These are phyloP conservation scores for Diplodia sapinea DNA, from an alignment of 2,329 filamentous ascomycete genomes.

Conservation along the genomic window DNA sequence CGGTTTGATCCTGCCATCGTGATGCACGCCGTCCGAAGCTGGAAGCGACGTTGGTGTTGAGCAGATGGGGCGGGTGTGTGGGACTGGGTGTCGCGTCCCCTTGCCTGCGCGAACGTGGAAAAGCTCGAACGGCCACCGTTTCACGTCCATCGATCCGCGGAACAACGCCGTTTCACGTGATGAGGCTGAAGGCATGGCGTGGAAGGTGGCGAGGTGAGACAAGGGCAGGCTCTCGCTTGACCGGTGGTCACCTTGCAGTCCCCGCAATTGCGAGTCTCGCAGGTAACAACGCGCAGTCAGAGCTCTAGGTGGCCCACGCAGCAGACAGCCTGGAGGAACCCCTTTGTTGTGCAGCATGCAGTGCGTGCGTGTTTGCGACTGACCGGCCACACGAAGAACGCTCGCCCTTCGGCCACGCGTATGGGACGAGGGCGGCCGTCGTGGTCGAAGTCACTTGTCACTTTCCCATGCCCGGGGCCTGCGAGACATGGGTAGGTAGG, in stretches of 20 bases:
- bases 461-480: constrained; percentile 10
- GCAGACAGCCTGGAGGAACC: not conserved
- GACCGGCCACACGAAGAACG: constrained; percentile 2
- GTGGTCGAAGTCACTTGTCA: constrained; percentile 15
- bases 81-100: not conserved
- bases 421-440: not conserved
- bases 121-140: not conserved
- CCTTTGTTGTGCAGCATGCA: constrained; percentile 22
- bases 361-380: constrained; percentile 10
- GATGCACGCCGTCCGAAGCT: not conserved
- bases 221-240: constrained; percentile 10
- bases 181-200: constrained; percentile 18
- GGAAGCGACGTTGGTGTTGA: not conserved
- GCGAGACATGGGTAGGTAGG: constrained; percentile 14
- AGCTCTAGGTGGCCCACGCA: constrained; percentile 6
- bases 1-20: constrained; percentile 35
- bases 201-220: not conserved
- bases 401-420: not conserved
- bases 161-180: constrained; percentile 7
- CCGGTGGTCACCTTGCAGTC: constrained; percentile 2
- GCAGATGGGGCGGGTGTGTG: not conserved
- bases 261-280: constrained; percentile 19
- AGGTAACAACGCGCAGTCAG: not conserved
- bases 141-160: constrained; percentile 15
- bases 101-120: not conserved